Percentiles rank a stretch among this genome's conserved stretches.
Conservation (phyloP, 805 yeast genomes). For the Yarrowia sp. region DNA sequence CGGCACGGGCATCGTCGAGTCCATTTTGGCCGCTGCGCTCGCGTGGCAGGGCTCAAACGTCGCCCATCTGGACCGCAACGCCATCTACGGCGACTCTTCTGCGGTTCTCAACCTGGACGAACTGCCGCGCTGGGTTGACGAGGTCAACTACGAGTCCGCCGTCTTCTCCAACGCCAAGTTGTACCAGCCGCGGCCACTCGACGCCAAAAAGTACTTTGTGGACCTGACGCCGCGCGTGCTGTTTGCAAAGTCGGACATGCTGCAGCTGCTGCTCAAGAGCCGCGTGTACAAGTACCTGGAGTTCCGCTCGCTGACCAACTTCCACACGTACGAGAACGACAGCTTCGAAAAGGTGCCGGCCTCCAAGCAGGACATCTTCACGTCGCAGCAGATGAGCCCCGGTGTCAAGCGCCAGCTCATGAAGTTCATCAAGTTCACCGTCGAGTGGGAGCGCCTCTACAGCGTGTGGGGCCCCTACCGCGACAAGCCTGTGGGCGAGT, state of each 20-base stretch:
- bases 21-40: slow-evolving; percentile 86
- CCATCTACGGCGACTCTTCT: slow-evolving; percentile 83
- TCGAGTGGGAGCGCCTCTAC: slow-evolving; percentile 61
- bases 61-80: slow-evolving; percentile 79
- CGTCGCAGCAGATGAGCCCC: slow-evolving; percentile 75
- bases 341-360: slow-evolving; percentile 80
- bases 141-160: slow-evolving; percentile 53
- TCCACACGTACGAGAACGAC: slow-evolving; percentile 94
- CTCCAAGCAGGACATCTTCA: slow-evolving; percentile 89
- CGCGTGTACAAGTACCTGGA: slow-evolving; percentile 90
- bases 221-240: slow-evolving; percentile 84
- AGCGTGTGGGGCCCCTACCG: slow-evolving; percentile 57
- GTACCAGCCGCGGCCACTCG: slow-evolving; percentile 69
- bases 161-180: slow-evolving; percentile 67
- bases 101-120: slow-evolving; percentile 88
- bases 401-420: slow-evolving; percentile 77
- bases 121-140: slow-evolving; percentile 74
- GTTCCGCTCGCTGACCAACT: slow-evolving; percentile 81
- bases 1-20: slow-evolving; percentile 90
- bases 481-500: slow-evolving; percentile 55
- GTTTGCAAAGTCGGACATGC: slow-evolving; percentile 86
- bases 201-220: slow-evolving; percentile 75
- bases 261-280: slow-evolving; percentile 73
- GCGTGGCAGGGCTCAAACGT: slow-evolving; percentile 99
- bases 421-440: slow-evolving; percentile 87